Percentiles rank a stretch among this genome's conserved stretches.
Evolutionary conservation across 371 early-diverging fungal species (phyloP).

Genomic region (Encephalitozoon hellem): DNA sequence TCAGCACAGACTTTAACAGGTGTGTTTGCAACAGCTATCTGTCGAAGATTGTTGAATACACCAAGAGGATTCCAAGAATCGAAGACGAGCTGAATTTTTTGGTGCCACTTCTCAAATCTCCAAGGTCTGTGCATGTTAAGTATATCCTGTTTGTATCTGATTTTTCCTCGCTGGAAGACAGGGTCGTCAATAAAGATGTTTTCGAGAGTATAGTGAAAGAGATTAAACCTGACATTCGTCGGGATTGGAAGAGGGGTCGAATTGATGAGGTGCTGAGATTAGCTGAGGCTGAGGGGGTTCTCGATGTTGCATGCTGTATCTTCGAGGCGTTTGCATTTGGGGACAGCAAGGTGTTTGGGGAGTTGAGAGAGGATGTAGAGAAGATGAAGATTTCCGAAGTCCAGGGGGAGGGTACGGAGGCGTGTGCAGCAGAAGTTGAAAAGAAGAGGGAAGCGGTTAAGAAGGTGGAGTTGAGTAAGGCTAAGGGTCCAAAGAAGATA

Average conservation of each 20-base stretch:
- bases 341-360: neutral
- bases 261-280: neutral
- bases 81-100: constrained; percentile 8
- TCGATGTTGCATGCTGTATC: neutral
- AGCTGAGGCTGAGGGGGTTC: neutral
- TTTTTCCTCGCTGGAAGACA: neutral
- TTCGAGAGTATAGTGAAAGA: neutral
- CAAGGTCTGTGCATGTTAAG: neutral
- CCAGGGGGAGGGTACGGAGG: neutral
- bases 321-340: constrained; percentile 3
- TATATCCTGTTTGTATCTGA: neutral
- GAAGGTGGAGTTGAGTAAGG: neutral
- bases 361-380: neutral
- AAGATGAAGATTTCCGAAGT: neutral
- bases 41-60: neutral
- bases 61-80: neutral
- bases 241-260: neutral
- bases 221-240: neutral
- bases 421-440: neutral
- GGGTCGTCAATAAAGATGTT: neutral
- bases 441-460: neutral
- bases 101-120: neutral
- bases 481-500: neutral
- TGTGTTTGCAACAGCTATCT: constrained; percentile 8
- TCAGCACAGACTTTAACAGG: neutral